Base-by-base conservation (phyloP, 768 basidiomycete species). In the Mycena galericulata region DNA sequence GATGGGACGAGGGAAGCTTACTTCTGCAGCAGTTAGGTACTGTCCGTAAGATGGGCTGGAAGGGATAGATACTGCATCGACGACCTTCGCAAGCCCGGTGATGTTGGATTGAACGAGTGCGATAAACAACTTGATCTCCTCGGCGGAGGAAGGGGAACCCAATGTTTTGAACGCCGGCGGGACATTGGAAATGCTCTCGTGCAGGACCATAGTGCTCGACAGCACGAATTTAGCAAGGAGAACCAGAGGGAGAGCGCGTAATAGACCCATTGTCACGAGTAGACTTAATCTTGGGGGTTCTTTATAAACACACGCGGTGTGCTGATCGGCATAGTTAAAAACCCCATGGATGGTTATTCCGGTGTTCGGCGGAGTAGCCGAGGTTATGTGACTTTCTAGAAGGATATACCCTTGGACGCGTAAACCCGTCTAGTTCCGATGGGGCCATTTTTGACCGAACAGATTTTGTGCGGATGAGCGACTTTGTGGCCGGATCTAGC, bases 21-120 rank as follows among this genome's bases (percentile, higher is more conserved):
- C 57, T 46, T 58, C 27, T 29, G 26, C 57, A 58, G 57, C 29
- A 58, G 41, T 58, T 4, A 58, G 43, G 20, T 58, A 34, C 43
- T 58, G 17, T 20, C 57, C 57, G 43, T 58, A 50, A 4, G 49
- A 50, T 17, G 49, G 49, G 27, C 49, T 50, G 49, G 49, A 50
- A 12, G 49, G 49, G 29, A 30, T 30, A 30, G 57, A 58, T 22
- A 58, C 38, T 12, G 57, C 57, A n/a, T 58, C 57, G 41, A 58
- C 43, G 18, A 58, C 43, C 30, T 34, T 45, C 30, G 40, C 40
- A 46, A 58, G 57, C 29, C 57, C 57, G 12, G 57, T 58, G 41
- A 58, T 43, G 30, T 58, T 58, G 29, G 57, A 46, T 46, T 45
- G 57, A 45, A 58, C 57, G 7, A 58, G 27, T 22, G 57, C 57